Conservation (phyloP, 2,329 filamentous ascomycete genomes). For the Aspergillus aculeatinus region DNA sequence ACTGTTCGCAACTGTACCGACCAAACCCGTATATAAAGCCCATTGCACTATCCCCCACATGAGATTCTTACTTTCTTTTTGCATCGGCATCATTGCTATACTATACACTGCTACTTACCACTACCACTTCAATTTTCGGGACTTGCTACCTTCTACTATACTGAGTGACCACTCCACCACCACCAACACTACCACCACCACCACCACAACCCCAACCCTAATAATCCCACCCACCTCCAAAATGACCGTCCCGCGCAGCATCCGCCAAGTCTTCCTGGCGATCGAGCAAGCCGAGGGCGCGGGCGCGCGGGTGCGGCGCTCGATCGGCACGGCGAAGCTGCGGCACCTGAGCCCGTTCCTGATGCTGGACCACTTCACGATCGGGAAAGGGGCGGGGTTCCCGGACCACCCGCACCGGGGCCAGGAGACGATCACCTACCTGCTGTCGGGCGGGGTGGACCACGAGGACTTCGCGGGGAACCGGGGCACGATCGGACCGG, state of each 20-base stretch:
- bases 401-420: slow-evolving; percentile 83
- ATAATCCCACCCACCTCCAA: slow-evolving; percentile 33
- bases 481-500: slow-evolving; percentile 75
- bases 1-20: slow-evolving; percentile 17
- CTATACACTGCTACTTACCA: slow-evolving; percentile 18
- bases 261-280: slow-evolving; percentile 80
- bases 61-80: slow-evolving; percentile 38
- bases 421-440: slow-evolving; percentile 87
- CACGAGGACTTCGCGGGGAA: slow-evolving; percentile 91
- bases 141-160: slow-evolving; percentile 17
- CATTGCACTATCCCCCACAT: slow-evolving; percentile 24
- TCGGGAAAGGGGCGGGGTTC: slow-evolving; percentile 79
- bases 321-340: slow-evolving; percentile 78
- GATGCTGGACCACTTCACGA: slow-evolving; percentile 91
- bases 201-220: slow-evolving; percentile 10
- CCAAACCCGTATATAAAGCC: slow-evolving; percentile 31
- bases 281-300: slow-evolving; percentile 84
- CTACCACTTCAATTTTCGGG: slow-evolving; percentile 21
- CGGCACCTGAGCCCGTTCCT: slow-evolving; percentile 89
- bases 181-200: slow-evolving; percentile 9
- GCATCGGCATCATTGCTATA: slow-evolving; percentile 40
- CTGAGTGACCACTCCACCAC: slow-evolving; percentile 18
- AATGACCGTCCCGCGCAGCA: slow-evolving; percentile 69
- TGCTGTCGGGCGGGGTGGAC: slow-evolving; percentile 81
- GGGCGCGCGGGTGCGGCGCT: slow-evolving; percentile 81